Evolutionary conservation across 2,329 filamentous ascomycete species (phyloP).

Genomic region (Pyrenophora teres): DNA sequence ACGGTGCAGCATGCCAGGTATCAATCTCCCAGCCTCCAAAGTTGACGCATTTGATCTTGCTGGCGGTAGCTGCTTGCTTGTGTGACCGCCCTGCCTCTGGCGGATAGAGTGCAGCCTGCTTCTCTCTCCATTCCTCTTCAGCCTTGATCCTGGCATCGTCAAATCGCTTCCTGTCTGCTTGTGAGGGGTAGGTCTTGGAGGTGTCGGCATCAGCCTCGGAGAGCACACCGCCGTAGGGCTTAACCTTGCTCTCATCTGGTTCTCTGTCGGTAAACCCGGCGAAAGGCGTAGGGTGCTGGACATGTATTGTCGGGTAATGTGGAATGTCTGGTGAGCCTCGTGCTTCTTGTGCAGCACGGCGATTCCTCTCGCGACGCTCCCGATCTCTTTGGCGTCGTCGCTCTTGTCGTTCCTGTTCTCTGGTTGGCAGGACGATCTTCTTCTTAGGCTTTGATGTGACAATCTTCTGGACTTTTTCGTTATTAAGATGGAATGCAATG

Average conservation of each 20-base stretch:
- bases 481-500: conserved; percentile 49
- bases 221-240: conserved; percentile 93
- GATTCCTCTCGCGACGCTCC: conserved; percentile 52
- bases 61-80: conserved; percentile 83
- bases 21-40: conserved; percentile 98
- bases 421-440: conserved; percentile 32
- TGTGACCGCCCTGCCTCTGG: conserved; percentile 57
- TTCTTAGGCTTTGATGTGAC: conserved; percentile 63
- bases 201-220: conserved; percentile 90
- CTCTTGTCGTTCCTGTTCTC: conserved; percentile 40
- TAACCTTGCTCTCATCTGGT: conserved; percentile 84
- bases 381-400: conserved; percentile 41
- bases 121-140: conserved; percentile 86
- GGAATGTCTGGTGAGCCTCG: conserved; percentile 51
- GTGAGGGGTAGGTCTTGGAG: conserved; percentile 79
- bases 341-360: conserved; percentile 51
- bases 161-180: conserved; percentile 82
- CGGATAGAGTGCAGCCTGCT: conserved; percentile 68
- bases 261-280: conserved; percentile 90
- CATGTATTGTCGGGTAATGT: conserved; percentile 65
- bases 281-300: conserved; percentile 75
- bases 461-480: conserved; percentile 64
- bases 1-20: conserved; percentile 98
- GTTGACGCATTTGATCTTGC: conserved; percentile 98
- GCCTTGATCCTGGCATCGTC: conserved; percentile 88